phyloP scores from a whole-genome alignment of 768 basidiomycete genomes.

The Royoungia palumana region DNA sequence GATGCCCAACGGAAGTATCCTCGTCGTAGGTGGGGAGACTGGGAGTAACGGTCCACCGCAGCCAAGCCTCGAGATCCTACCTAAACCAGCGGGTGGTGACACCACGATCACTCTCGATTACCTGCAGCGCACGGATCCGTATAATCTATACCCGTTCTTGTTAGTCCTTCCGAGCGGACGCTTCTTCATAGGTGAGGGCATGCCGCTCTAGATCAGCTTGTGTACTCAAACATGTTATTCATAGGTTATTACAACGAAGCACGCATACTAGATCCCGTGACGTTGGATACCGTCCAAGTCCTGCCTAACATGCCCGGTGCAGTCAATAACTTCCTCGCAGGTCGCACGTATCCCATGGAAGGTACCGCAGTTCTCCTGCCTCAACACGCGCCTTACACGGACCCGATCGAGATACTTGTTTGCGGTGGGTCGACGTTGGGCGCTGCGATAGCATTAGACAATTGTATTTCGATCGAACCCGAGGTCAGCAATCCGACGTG shows the following conservation, averaged over 20 bases:
- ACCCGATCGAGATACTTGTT: conserved; percentile 62
- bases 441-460: conserved; percentile 51
- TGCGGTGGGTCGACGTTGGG: conserved; percentile 74
- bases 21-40: conserved; percentile 72
- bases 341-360: conserved; percentile 76
- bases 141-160: conserved; percentile 79
- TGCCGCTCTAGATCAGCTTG: neutral
- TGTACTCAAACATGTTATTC: neutral
- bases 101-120: conserved; percentile 63
- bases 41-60: conserved; percentile 65
- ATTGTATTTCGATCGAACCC: conserved; percentile 67
- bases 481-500: conserved; percentile 61
- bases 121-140: conserved; percentile 68
- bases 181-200: conserved; percentile 61
- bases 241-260: conserved; percentile 80
- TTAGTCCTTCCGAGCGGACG: conserved; percentile 67
- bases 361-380: conserved; percentile 70
- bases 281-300: conserved; percentile 54
- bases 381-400: conserved; percentile 68
- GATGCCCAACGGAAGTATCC: conserved; percentile 68
- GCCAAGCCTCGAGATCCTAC: conserved; percentile 70
- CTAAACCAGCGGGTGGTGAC: conserved; percentile 61
- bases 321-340: conserved; percentile 67
- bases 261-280: conserved; percentile 64
- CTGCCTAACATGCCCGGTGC: conserved; percentile 75